Conservation (phyloP, 1,139 yeast genomes). For the Nakaseomyces bracarensis region DNA sequence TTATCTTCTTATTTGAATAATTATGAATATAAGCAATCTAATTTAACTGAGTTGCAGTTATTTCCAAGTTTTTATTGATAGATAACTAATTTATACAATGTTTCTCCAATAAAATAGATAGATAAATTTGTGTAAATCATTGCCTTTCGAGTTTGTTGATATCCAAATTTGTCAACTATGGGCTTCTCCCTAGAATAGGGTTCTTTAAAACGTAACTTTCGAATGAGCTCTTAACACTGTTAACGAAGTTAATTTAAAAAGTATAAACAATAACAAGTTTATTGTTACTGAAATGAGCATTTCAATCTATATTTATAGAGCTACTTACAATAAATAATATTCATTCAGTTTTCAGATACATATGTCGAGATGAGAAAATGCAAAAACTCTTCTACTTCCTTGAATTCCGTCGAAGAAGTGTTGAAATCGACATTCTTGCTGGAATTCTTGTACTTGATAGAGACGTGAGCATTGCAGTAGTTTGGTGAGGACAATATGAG, state of each 20-base stretch:
- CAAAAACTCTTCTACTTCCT: slow-evolving; percentile 31
- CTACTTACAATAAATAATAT: slow-evolving; percentile 86
- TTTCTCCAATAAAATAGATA: no score
- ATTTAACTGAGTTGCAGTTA: no score
- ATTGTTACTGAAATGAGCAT: no score
- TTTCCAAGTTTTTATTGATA: no score
- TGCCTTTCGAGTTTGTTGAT: no score
- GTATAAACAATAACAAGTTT: no score
- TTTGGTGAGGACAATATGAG: slow-evolving; percentile 26
- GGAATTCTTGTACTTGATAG: slow-evolving; percentile 16
- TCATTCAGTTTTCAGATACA: slow-evolving; percentile 35
- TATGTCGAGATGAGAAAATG: slow-evolving; percentile 29
- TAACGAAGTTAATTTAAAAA: neutral
- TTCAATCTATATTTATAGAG: no score
- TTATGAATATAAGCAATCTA: no score
- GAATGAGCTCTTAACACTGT: slow-evolving; percentile 5
- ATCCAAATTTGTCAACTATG: no score
- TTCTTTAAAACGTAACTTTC: neutral
- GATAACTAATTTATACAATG: no score
- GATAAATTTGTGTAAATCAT: no score
- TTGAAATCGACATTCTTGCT: slow-evolving; percentile 17
- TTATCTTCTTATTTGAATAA: neutral
- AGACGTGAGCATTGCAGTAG: slow-evolving; percentile 28
- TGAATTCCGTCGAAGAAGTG: slow-evolving; percentile 28
- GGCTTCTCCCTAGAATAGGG: neutral